These are phyloP conservation scores for Oxyria digyna DNA, from an alignment of 148 eudicot species.

Conservation along the genomic window DNA sequence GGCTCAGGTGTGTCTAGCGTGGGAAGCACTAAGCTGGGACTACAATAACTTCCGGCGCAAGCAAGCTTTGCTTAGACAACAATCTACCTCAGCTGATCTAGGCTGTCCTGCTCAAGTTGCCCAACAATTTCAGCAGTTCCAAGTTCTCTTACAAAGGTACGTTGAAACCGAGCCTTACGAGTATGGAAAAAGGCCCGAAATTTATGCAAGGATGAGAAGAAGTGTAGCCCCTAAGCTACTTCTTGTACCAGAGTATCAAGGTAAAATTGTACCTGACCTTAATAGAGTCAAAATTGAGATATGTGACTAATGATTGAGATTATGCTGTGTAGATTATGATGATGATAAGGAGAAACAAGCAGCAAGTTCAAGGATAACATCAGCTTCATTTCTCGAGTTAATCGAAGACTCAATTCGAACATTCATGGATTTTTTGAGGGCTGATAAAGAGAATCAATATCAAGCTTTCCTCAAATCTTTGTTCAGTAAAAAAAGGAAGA, in stretches of 20 bases:
- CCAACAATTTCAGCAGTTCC: slow-evolving; percentile 84
- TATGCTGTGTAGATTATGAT: slow-evolving; percentile 20
- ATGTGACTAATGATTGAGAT: neutral
- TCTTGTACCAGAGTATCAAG: slow-evolving; percentile 90
- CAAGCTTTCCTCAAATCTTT: slow-evolving; percentile 33
- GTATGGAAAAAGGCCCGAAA: slow-evolving; percentile 62
- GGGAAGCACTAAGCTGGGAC: slow-evolving; percentile 97
- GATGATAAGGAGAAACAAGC: slow-evolving; percentile 47
- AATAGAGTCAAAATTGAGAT: neutral
- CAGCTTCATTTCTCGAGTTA: slow-evolving; percentile 44
- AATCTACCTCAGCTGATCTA: slow-evolving; percentile 20
- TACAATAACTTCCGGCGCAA: slow-evolving; percentile 56
- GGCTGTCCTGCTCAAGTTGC: slow-evolving; percentile 85
- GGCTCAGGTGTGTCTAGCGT: slow-evolving; percentile 77
- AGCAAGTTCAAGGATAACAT: slow-evolving; percentile 45
- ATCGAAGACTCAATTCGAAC: slow-evolving; percentile 73
- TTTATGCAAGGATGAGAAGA: slow-evolving; percentile 61
- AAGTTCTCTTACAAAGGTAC: slow-evolving; percentile 73
- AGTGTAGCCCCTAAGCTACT: slow-evolving; percentile 66
- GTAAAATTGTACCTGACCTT: neutral
- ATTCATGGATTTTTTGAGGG: slow-evolving; percentile 78
- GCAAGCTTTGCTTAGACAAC: slow-evolving; percentile 23
- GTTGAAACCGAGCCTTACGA: slow-evolving; percentile 85
- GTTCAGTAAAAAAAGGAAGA: slow-evolving; percentile 28
- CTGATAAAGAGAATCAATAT: slow-evolving; percentile 54